These are phyloP conservation scores for Xylaria intraflava DNA, from an alignment of 495 filamentous ascomycete species.

Conservation along the genomic window DNA sequence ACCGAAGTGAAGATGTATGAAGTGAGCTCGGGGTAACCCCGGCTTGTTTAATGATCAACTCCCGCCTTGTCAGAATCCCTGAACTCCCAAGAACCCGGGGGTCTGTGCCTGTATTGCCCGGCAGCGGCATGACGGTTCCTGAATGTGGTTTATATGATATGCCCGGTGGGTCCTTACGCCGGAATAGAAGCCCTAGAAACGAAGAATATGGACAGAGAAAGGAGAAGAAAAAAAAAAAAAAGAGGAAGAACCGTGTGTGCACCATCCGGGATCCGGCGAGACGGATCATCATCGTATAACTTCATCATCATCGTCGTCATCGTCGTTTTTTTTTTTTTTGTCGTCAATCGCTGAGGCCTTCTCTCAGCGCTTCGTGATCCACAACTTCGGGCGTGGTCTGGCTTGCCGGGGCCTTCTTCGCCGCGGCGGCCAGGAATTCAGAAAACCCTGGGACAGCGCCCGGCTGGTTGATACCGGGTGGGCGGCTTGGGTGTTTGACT, in stretches of 20 bases:
- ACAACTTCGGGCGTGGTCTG: conserved; percentile 37
- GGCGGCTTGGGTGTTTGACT: conserved; percentile 20
- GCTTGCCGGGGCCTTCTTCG: conserved; percentile 30
- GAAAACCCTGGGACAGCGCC: conserved; percentile 47
- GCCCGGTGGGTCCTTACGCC: too few species aligned
- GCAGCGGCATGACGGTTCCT: too few species aligned
- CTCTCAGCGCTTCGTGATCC: conserved; percentile 37
- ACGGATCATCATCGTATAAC: neutral
- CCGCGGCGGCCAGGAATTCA: conserved; percentile 34
- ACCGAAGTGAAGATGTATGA: too few species aligned
- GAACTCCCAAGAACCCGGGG: too few species aligned
- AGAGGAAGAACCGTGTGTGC: neutral
- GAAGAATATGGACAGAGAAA: too few species aligned
- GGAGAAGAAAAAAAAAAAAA: neutral
- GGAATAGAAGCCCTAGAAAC: too few species aligned
- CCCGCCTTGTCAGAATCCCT: too few species aligned
- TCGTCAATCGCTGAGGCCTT: conserved; percentile 29
- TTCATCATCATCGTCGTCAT: neutral
- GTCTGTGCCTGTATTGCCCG: too few species aligned
- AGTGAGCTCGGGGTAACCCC: too few species aligned
- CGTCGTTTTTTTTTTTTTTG: neutral
- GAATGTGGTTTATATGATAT: too few species aligned
- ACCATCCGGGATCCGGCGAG: neutral
- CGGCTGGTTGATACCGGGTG: conserved; percentile 49
- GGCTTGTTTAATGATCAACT: too few species aligned